phyloP scores from a whole-genome alignment of 2,329 filamentous ascomycete species.

The Parastagonospora nodorum region DNA sequence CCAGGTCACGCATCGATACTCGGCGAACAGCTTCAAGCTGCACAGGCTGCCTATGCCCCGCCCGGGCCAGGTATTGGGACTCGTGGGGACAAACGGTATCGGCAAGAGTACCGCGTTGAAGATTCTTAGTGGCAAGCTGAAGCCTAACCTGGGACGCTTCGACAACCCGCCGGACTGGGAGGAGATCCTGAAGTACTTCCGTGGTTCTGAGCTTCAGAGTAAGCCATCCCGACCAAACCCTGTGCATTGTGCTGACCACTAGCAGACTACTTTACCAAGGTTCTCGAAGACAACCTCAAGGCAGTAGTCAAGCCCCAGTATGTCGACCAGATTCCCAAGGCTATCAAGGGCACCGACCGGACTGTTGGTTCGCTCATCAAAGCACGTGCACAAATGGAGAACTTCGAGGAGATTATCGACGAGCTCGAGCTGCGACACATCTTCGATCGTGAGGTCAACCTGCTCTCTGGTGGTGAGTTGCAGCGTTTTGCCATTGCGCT shows the following conservation, averaged over 20 bases:
- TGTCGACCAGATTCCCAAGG: slow-evolving; percentile 96
- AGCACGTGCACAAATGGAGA: slow-evolving; percentile 74
- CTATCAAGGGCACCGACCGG: slow-evolving; percentile 81
- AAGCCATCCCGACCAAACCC: slow-evolving; percentile 42
- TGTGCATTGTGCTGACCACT: slow-evolving; percentile 22
- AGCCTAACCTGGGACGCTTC: slow-evolving; percentile 93
- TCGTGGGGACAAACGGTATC: slow-evolving; percentile 99
- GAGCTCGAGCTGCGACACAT: slow-evolving; percentile 87
- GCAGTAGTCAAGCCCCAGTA: slow-evolving; percentile 99
- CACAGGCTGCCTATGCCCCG: slow-evolving; percentile 95
- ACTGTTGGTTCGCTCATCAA: slow-evolving; percentile 79
- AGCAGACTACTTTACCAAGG: slow-evolving; percentile 95
- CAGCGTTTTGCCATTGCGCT: slow-evolving; percentile 97
- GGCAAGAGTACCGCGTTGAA: slow-evolving; percentile 99
- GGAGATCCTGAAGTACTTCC: slow-evolving; percentile 97
- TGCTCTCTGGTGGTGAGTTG: slow-evolving; percentile 94
- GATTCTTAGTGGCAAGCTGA: slow-evolving; percentile 97
- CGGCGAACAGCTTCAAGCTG: slow-evolving; percentile 99
- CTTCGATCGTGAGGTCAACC: slow-evolving; percentile 85
- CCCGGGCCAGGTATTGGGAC: slow-evolving; percentile 90
- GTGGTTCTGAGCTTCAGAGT: slow-evolving; percentile 97
- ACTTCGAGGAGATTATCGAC: slow-evolving; percentile 81
- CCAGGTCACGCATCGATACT: slow-evolving; percentile 97
- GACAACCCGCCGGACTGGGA: slow-evolving; percentile 99
- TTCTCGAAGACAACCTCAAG: slow-evolving; percentile 95